Base-by-base conservation (phyloP, 345 rosid species). In the Syzygium grande region DNA sequence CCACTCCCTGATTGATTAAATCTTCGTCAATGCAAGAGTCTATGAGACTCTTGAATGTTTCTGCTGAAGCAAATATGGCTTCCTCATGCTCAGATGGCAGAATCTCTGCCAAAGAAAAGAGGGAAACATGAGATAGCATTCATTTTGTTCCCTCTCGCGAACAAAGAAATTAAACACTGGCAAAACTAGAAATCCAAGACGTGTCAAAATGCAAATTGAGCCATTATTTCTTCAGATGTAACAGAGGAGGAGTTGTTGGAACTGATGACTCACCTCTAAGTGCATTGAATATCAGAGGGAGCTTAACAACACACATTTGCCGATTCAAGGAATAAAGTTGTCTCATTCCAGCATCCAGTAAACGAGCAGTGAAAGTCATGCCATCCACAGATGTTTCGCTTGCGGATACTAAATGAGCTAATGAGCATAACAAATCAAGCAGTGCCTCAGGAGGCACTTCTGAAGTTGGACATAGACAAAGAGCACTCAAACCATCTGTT, bases 51-150 rank as follows among this genome's bases (percentile, higher is more conserved):
- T 95, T 98, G 58, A 94, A 92, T 22, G 98, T 92, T 89, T 94
- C 98, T 10, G 90, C 93, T 85, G 98, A 97, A 43, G 98, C 95
- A 92, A 92, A 92, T 88, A 96, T 92, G 59, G 99, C 97, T 93
- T 96, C 99, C 91, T 98, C 98, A n/a, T 98, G 98, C 88, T 96
- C 98, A 19, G 96, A 95, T n/a, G 93, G 95, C 91, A 96, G 21
- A 91, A 96, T 93, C 92, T 96, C 99, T 98, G 93, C 89, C 91
- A 92, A 88, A 89, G 86, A 85, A 85, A 86, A 73, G 83, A 38
- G 49, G 27, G 46, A 73, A 73, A 73, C 27, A 19, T 73, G 15
- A 38, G 83, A 38, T 38, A 73, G 80, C 25, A 73, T 73, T 73
- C 49, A 73, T 73, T 38, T 73, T 73, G 83, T 73, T 73, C 46